Evolutionary conservation across 2,329 filamentous ascomycete species (phyloP).

Genomic region (Aspergillus quadricinctus): DNA sequence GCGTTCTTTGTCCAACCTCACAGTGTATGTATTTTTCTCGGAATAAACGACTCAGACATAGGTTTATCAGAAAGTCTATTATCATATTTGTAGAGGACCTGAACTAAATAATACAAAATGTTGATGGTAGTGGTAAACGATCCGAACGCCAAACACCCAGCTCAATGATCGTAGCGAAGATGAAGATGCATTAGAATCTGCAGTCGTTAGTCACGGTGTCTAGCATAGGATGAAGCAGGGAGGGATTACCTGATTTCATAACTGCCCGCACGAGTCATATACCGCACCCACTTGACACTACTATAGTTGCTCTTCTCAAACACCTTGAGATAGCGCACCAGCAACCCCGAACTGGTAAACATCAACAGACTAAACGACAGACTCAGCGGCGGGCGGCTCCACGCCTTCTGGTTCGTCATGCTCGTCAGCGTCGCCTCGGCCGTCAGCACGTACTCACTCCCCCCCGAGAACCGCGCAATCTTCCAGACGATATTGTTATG

Average conservation of each 20-base stretch:
- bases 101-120: background rate
- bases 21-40: background rate
- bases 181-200: slow-evolving; percentile 15
- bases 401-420: slow-evolving; percentile 98
- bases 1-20: background rate
- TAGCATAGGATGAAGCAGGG: slow-evolving; percentile 6
- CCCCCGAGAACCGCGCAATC: slow-evolving; percentile 96
- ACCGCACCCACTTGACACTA: slow-evolving; percentile 97
- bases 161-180: slow-evolving; percentile 11
- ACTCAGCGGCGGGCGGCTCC: slow-evolving; percentile 88
- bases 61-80: background rate
- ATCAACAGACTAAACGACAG: slow-evolving; percentile 91
- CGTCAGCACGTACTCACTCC: slow-evolving; percentile 90
- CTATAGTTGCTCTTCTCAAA: slow-evolving; percentile 99
- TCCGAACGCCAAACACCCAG: slow-evolving; percentile 25
- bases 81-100: background rate
- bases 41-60: background rate
- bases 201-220: slow-evolving; percentile 1
- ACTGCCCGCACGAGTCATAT: slow-evolving; percentile 96
- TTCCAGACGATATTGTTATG: slow-evolving; percentile 99
- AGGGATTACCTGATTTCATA: slow-evolving; percentile 80
- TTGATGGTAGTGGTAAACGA: background rate
- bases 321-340: slow-evolving; percentile 94
- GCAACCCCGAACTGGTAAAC: slow-evolving; percentile 91
- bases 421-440: slow-evolving; percentile 89